These are phyloP conservation scores for Isochrysis galbana DNA, from an alignment of 78 protist genomes.

Conservation along the genomic window DNA sequence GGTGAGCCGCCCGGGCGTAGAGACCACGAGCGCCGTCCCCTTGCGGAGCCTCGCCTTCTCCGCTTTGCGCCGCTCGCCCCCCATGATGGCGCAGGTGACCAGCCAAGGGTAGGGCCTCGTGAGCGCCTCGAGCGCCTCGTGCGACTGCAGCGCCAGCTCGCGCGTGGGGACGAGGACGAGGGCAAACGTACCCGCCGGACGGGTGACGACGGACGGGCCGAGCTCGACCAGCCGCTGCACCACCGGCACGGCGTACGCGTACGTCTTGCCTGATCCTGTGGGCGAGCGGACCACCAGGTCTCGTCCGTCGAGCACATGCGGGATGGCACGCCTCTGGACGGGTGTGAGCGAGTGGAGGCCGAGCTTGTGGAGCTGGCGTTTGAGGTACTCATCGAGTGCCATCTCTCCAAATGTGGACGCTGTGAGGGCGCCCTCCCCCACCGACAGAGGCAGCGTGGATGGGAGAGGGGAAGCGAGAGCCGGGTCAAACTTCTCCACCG, in stretches of 20 bases:
- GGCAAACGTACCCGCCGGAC: conserved; percentile 62
- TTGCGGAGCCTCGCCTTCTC: conserved; percentile 89
- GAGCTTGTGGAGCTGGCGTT: not conserved
- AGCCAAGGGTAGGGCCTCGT: conserved; percentile 58
- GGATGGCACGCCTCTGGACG: conserved; percentile 55
- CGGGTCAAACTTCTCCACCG: not conserved
- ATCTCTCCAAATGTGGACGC: not conserved
- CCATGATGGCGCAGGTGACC: conserved; percentile 70
- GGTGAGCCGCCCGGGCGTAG: conserved; percentile 84
- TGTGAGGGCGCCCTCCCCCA: not conserved
- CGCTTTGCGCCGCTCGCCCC: conserved; percentile 76
- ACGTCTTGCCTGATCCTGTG: conserved; percentile 94
- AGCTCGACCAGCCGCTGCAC: conserved; percentile 32
- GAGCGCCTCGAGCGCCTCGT: conserved; percentile 51
- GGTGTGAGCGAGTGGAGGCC: conserved; percentile 36
- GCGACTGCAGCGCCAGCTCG: conserved; percentile 82
- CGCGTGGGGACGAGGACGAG: conserved; percentile 88
- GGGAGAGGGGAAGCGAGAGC: not conserved
- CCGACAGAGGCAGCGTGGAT: not conserved
- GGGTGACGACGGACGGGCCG: not conserved
- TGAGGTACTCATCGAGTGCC: not conserved
- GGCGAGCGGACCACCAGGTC: conserved; percentile 86
- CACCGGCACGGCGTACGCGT: conserved; percentile 84
- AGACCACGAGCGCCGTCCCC: conserved; percentile 76
- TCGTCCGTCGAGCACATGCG: conserved; percentile 55